phyloP scores from a whole-genome alignment of 2,329 filamentous ascomycete genomes.

The Talaromyces islandicus region DNA sequence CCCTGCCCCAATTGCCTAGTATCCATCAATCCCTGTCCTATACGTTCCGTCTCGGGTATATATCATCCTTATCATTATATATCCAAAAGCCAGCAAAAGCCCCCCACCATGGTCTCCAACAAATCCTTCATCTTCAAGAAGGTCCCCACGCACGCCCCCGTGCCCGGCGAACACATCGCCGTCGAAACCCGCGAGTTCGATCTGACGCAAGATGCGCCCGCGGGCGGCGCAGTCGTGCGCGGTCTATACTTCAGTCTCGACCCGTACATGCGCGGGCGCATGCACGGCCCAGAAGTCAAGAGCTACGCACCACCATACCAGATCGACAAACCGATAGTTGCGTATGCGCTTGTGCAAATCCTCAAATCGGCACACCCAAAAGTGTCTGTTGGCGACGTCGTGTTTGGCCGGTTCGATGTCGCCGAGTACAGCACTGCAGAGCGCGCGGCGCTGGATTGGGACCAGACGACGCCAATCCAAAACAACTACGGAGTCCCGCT shows the following conservation, averaged over 20 bases:
- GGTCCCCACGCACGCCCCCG: constrained; percentile 60
- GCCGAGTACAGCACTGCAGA: constrained; percentile 54
- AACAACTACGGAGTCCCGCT: constrained; percentile 43
- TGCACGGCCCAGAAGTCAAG: constrained; percentile 59
- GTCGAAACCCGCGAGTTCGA: constrained; percentile 65
- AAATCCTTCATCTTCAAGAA: constrained; percentile 71
- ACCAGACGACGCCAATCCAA: constrained; percentile 20
- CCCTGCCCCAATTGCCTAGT: too few relatives aligned
- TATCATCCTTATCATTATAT: too few relatives aligned
- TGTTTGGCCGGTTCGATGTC: constrained; percentile 51
- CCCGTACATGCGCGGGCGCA: constrained; percentile 76
- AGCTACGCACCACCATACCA: constrained; percentile 63
- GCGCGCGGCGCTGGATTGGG: constrained; percentile 43
- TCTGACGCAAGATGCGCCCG: constrained; percentile 46
- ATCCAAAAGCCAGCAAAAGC: too few relatives aligned
- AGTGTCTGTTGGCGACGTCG: constrained; percentile 60
- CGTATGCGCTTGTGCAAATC: constrained; percentile 60
- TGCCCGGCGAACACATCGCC: constrained; percentile 63
- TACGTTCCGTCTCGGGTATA: too few relatives aligned
- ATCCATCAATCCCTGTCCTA: too few relatives aligned
- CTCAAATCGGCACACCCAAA: constrained; percentile 57
- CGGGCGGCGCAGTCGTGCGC: constrained; percentile 63
- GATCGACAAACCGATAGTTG: constrained; percentile 59
- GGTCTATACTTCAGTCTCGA: constrained; percentile 73
- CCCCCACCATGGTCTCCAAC: constrained; percentile 45